These are phyloP conservation scores for Amanita pseudoporphyria DNA, from an alignment of 768 basidiomycete species.

Conservation along the genomic window DNA sequence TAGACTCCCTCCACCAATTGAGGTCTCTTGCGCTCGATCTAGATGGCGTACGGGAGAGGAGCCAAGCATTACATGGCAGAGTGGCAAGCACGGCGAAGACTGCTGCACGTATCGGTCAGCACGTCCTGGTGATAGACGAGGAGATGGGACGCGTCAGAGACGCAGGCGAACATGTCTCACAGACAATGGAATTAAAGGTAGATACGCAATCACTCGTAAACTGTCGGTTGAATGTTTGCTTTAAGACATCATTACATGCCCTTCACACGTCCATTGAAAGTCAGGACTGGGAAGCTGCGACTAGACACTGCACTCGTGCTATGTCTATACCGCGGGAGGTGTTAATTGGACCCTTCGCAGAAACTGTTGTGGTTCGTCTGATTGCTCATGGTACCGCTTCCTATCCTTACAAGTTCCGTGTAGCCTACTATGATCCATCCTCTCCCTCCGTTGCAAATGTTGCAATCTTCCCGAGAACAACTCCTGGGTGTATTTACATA, in stretches of 20 bases:
- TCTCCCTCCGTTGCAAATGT: conserved; percentile 75
- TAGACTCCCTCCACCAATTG: conserved; percentile 50
- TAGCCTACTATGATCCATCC: conserved; percentile 90
- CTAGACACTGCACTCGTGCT: conserved; percentile 82
- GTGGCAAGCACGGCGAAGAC: conserved; percentile 71
- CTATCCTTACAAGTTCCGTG: conserved; percentile 2
- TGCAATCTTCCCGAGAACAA: conserved; percentile 63
- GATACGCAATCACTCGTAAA: conserved; percentile 3
- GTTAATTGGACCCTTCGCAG: conserved; percentile 77
- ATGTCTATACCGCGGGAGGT: conserved; percentile 78
- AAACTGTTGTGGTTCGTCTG: conserved; percentile 70
- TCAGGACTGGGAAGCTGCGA: conserved; percentile 94
- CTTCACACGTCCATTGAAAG: conserved; percentile 69
- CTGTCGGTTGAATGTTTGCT: conserved; percentile 6
- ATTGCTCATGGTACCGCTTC: background rate
- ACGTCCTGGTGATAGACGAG: conserved; percentile 81
- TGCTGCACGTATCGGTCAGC: conserved; percentile 84
- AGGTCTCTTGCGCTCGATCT: conserved; percentile 51
- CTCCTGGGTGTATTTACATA: conserved; percentile 69
- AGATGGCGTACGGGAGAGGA: conserved; percentile 52
- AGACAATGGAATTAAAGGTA: conserved; percentile 95
- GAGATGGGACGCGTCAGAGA: conserved; percentile 88
- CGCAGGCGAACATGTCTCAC: conserved; percentile 84
- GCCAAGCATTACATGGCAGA: conserved; percentile 40
- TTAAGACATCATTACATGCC: conserved; percentile 29